A percentile compares a stretch with the other conserved stretches of the same genome.
These are phyloP conservation scores for Backusella circina DNA, from an alignment of 192 early-diverging fungal genomes.

Conservation along the genomic window DNA sequence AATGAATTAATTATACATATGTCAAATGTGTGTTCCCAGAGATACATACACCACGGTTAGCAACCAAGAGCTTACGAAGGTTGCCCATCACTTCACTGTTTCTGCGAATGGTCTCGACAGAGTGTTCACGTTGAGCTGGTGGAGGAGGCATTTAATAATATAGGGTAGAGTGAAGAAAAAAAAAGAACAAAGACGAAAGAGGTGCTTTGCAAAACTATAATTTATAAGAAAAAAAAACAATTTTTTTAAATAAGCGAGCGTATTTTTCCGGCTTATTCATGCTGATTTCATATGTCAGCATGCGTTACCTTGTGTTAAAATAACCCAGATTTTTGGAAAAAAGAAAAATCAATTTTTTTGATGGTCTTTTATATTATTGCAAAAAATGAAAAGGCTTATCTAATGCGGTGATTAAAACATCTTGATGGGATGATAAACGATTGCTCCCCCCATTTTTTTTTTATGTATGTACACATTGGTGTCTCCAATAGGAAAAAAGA, in stretches of 20 bases:
- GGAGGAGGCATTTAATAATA: constrained; percentile 2
- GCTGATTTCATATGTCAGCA: constrained; percentile 18
- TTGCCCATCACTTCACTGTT: constrained; percentile 51
- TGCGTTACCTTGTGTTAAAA: constrained; percentile 3
- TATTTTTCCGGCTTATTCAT: constrained; percentile 12
- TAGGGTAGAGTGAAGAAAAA: constrained; percentile 1
- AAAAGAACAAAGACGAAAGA: constrained; percentile 5
- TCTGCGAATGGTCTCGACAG: constrained; percentile 55
- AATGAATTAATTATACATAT: neutral
- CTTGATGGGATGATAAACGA: neutral
- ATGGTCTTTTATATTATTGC: neutral
- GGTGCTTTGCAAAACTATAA: neutral
- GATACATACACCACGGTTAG: constrained; percentile 50
- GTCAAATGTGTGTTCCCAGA: neutral
- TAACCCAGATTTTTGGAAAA: constrained; percentile 6
- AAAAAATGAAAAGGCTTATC: neutral
- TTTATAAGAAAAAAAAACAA: constrained; percentile 7
- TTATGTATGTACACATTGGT: neutral
- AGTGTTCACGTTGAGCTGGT: constrained; percentile 39
- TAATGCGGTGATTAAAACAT: constrained; percentile 1
- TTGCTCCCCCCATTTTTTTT: neutral
- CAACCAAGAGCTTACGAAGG: constrained; percentile 52
- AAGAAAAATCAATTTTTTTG: neutral
- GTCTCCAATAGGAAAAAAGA: neutral
- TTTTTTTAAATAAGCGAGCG: neutral